Evolutionary conservation across 2,329 filamentous ascomycete species (phyloP), one percentile per base, ranked within the genome.

Genomic region (Neofusicoccum sp.): DNA sequence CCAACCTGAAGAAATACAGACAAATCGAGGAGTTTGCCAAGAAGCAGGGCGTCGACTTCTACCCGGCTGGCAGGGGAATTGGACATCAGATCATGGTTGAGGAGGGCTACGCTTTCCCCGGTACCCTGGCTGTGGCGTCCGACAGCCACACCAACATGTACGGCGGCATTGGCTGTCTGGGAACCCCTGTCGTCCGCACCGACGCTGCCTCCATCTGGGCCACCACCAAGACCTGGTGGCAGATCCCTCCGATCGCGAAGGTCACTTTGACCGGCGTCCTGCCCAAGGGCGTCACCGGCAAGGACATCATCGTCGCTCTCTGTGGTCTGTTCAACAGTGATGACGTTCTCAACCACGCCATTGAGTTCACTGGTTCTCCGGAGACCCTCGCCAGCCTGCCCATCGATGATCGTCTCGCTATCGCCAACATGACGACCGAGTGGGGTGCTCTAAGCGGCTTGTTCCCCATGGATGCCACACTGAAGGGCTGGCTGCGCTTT

Each of bases 61-160:
- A 88, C 68, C 87, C 86, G 1, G 88, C 90, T 0, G 90, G 90
- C 1, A 76, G 85, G 45, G 91, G 91, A 11, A 96, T 96, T 69
- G 93, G 92, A 0, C 93, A 97, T 73, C 93, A 97, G 74, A 88
- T 93, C 66, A 92, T 95, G 89, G 85, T 96, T 0, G 92, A 96
- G 73, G 91, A 91, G 73, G 88, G 87, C 12, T 91, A 82, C 80
- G 89, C 80, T 69, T 98, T 91, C 91, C 93, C 93, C 0, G 89
- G 90, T 1, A 96, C 90, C 0, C 74, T 97, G 54, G 85, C 84
- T 0, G 92, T 97, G 1, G 93, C 90, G 0, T 89, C 85, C 0
- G 89, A 93, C 73, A 84, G 80, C 45, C 92, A 97, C 73, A 85
- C 81, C 33, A 95, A 92, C 74, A 89, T 89, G 82, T 97, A 97